phyloP scores from a whole-genome alignment of 768 basidiomycete species.

The Podaxis rugospora region DNA sequence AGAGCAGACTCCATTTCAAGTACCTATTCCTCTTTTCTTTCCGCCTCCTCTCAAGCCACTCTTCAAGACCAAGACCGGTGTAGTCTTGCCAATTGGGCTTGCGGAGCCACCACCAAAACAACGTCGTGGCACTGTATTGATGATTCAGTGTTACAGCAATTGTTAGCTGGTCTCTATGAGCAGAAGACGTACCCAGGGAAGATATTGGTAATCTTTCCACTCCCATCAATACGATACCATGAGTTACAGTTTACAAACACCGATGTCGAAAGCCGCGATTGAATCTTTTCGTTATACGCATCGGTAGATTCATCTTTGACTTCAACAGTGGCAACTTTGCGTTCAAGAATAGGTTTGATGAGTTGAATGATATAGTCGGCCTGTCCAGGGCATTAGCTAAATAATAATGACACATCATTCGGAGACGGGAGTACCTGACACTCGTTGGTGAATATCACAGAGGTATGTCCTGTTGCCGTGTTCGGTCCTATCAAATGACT shows the following conservation, averaged over 20 bases:
- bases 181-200: slow-evolving; percentile 32
- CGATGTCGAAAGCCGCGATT: slow-evolving; percentile 26
- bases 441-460: slow-evolving; percentile 39
- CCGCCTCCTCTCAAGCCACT: slow-evolving; percentile 2
- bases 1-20: neutral
- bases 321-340: slow-evolving; percentile 28
- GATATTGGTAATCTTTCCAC: slow-evolving; percentile 31
- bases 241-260: slow-evolving; percentile 33
- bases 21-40: neutral
- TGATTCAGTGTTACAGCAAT: neutral
- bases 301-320: slow-evolving; percentile 31
- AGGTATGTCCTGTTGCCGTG: slow-evolving; percentile 38
- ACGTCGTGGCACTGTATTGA: slow-evolving; percentile 12
- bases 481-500: slow-evolving; percentile 33
- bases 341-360: slow-evolving; percentile 34
- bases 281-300: slow-evolving; percentile 35
- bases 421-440: slow-evolving; percentile 23
- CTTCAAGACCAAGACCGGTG: slow-evolving; percentile 10
- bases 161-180: neutral
- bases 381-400: too few relatives aligned
- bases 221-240: slow-evolving; percentile 34
- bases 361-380: slow-evolving; percentile 34
- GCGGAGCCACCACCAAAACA: slow-evolving; percentile 33
- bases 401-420: too few relatives aligned
- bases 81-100: slow-evolving; percentile 31